Base-by-base conservation (phyloP, 2,329 filamentous ascomycete species). In the Ilyonectria sp. region DNA sequence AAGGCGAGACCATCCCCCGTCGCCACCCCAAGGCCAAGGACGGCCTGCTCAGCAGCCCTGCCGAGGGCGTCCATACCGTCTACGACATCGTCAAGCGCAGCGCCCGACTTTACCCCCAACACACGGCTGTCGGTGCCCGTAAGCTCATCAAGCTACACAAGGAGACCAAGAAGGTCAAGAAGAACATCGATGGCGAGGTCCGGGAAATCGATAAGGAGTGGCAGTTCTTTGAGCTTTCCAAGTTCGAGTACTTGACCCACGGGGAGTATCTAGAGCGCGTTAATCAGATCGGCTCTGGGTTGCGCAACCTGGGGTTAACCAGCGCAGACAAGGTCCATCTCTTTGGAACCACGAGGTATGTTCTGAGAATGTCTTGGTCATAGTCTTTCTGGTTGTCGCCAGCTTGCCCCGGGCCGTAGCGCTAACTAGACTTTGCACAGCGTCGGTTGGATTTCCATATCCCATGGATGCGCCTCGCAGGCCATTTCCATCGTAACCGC, bases 401-500 rank as follows among this genome's bases (percentile, higher is more conserved):
- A 13, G 29, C n/a, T 10, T 31, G 37, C 37, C 47, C 7, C 11
- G 31, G 37, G 5, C 31, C 29, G 4, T 47, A 31, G 60, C 47
- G 58, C 59, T 66, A 33, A 62, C 47, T 21, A 46, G 9, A 10
- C 7, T 11, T 23, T 11, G 19, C 58, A 6, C 62, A 94, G 93
- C 80, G 87, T 90, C 58, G 89, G 94, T 82, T 98, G 95, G 95
- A 87, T 98, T 71, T 90, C 91, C 61, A 90, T 93, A 75, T 93
- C 95, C 53, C 94, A 97, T 79, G 88, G 83, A 50, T 85, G 92
- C 89, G 84, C 91, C 21, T 95, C 94, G 17, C 95, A 98, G 82
- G 95, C 93, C 50, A 90, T 98, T 79, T 90, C 93, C 66, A 95
- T 98, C 73, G 95, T 98, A 57, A 98, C 95, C 52, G 94, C 95